A percentile compares a stretch with the other conserved stretches of the same genome.
phyloP scores from a whole-genome alignment of 2,329 filamentous ascomycete genomes.

The Phyllosticta ampelicida region DNA sequence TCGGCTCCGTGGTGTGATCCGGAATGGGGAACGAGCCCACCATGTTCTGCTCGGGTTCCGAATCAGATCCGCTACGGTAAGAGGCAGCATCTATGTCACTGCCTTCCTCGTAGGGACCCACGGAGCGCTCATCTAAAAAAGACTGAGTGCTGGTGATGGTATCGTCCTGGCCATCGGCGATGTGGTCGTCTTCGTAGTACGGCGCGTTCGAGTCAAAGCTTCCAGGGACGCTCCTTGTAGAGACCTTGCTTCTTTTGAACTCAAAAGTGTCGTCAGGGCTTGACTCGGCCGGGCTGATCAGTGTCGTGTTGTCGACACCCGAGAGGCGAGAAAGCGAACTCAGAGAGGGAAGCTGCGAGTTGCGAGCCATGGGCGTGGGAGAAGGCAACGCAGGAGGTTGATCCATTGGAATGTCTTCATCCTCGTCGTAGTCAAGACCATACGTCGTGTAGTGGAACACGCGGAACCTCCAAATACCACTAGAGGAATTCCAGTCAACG shows the following conservation, averaged over 20 bases:
- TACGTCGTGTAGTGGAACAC: slow-evolving; percentile 98
- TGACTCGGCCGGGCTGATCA: slow-evolving; percentile 31
- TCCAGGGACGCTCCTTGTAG: slow-evolving; percentile 55
- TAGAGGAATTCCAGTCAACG: slow-evolving; percentile 64
- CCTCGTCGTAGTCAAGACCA: slow-evolving; percentile 60
- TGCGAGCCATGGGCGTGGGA: slow-evolving; percentile 27
- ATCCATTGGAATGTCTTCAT: slow-evolving; percentile 45
- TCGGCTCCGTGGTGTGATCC: slow-evolving; percentile 67
- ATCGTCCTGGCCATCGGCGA: slow-evolving; percentile 23
- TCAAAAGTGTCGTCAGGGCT: slow-evolving; percentile 45
- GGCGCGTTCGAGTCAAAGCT: slow-evolving; percentile 60
- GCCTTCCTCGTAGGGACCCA: slow-evolving; percentile 53
- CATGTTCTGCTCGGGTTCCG: slow-evolving; percentile 59
- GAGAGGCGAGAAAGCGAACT: slow-evolving; percentile 9
- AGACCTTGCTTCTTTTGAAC: slow-evolving; percentile 39
- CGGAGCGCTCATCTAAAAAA: slow-evolving; percentile 92
- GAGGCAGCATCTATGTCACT: slow-evolving; percentile 49
- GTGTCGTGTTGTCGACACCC: slow-evolving; percentile 22
- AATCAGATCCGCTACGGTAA: slow-evolving; percentile 60
- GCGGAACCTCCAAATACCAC: slow-evolving; percentile 79
- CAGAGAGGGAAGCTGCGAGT: slow-evolving; percentile 17
- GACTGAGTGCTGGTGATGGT: slow-evolving; percentile 40
- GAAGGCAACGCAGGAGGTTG: slow-evolving; percentile 30
- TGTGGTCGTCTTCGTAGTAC: slow-evolving; percentile 46
- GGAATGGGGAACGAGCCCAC: slow-evolving; percentile 65